Evolutionary conservation across 148 eudicot genomes (phyloP), one percentile per base, ranked within the genome.

Genomic region (Oxyria digyna): DNA sequence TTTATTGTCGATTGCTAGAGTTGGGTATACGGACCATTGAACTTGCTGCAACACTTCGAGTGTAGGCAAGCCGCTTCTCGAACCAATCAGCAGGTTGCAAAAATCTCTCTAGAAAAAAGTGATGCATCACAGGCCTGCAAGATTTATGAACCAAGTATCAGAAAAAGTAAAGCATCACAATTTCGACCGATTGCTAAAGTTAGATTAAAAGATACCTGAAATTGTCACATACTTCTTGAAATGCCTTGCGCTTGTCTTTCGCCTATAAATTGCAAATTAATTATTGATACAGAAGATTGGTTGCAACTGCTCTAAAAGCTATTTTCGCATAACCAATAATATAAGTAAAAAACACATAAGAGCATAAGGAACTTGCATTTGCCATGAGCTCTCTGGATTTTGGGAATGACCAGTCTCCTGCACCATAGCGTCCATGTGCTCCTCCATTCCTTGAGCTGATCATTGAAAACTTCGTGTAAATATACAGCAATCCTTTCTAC

Each of bases 1-100:
- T 7, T 49, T 18, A 21, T 10, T 23, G 29, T 24, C 14, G 8
- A 52, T 52, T 52, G 62, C 21, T 68, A 67, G 54, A 76, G 59
- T 31, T 57, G 18, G 73, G 68, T 32, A 72, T 41, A 74, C 84
- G 18, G 35, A 93, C 98, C 98, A 93, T 89, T 74, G 98, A 93
- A 81, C 95, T 93, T 52, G 95, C 87, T 42, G 98, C 96, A 46
- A 93, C 96, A 79, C 98, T 93, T 62, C 98, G 84, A 45, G 96
- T 83, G 78, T 89, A 93, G 69, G 98, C 98, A 62, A 93, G 85
- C 67, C 98, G 82, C 79, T 86, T 93, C 69, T 93, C 91, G 81
- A 93, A 93, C 98, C 98, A 93, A 74, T 93, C 97, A 76, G 97
- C 89, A 42, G 98, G 96, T 69, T 86, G 87, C 77, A 81, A 85